A percentile compares a stretch with the other conserved stretches of the same genome.
phyloP scores from a whole-genome alignment of 495 filamentous ascomycete genomes.

The Penicillium paradoxum region DNA sequence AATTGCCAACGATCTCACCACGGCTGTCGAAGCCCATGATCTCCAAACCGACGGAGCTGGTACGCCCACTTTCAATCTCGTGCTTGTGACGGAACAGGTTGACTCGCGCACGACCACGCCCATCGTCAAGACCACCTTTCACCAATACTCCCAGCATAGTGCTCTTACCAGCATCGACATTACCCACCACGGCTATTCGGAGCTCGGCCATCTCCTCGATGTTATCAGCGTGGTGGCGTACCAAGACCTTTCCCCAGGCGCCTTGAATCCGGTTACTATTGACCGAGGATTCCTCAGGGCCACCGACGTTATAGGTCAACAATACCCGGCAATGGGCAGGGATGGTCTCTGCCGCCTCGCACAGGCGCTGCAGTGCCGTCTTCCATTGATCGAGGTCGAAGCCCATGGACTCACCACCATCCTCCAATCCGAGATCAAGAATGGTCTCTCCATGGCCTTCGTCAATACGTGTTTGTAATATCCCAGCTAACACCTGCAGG shows the following conservation, averaged over 20 bases:
- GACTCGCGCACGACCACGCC: conserved; percentile 86
- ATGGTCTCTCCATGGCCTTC: conserved; percentile 89
- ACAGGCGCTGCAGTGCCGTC: conserved; percentile 62
- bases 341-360: conserved; percentile 57
- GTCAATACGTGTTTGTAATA: conserved; percentile 61
- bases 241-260: conserved; percentile 74
- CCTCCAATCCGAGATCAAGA: conserved; percentile 89
- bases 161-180: conserved; percentile 95
- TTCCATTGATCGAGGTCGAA: conserved; percentile 77
- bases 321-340: conserved; percentile 73
- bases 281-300: conserved; percentile 62
- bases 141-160: conserved; percentile 96
- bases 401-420: conserved; percentile 86
- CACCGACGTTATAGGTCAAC: conserved; percentile 83
- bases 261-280: conserved; percentile 61
- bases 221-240: conserved; percentile 66
- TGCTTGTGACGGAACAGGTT: conserved; percentile 98
- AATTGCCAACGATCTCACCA: conserved; percentile 78
- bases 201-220: conserved; percentile 91
- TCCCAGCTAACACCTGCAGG: conserved; percentile 53
- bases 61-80: conserved; percentile 91
- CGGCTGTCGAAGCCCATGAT: conserved; percentile 96
- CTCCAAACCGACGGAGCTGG: conserved; percentile 95
- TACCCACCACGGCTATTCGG: conserved; percentile 94
- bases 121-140: conserved; percentile 93